phyloP scores from a whole-genome alignment of 352 stramenopile species.

The Hyaloperonospora brassicae region DNA sequence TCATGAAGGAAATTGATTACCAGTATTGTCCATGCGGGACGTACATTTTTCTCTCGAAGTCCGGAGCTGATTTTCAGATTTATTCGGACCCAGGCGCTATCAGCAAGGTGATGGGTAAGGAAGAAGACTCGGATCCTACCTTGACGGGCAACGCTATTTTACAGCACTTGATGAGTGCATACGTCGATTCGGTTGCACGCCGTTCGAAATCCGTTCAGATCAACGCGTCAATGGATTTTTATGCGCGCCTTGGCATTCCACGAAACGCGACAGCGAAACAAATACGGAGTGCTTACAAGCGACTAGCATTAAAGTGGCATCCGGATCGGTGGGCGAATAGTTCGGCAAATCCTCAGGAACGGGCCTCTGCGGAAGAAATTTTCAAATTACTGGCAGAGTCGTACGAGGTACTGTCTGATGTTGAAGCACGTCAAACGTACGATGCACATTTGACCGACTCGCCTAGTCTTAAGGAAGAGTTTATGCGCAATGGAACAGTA shows the following conservation, averaged over 20 bases:
- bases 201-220: slow-evolving; percentile 75
- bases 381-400: slow-evolving; percentile 82
- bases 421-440: slow-evolving; percentile 49
- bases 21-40: slow-evolving; percentile 68
- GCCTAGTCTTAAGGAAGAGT: slow-evolving; percentile 56
- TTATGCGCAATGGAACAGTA: slow-evolving; percentile 69
- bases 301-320: slow-evolving; percentile 79
- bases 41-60: slow-evolving; percentile 73
- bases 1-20: slow-evolving; percentile 70
- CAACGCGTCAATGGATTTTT: slow-evolving; percentile 79
- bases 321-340: slow-evolving; percentile 67
- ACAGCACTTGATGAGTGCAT: slow-evolving; percentile 81
- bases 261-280: slow-evolving; percentile 54
- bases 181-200: slow-evolving; percentile 57
- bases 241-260: slow-evolving; percentile 67
- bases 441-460: slow-evolving; percentile 49
- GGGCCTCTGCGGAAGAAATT: slow-evolving; percentile 59
- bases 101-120: slow-evolving; percentile 31
- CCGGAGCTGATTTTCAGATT: slow-evolving; percentile 40
- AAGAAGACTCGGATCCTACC: slow-evolving; percentile 40
- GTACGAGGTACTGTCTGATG: slow-evolving; percentile 74
- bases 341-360: slow-evolving; percentile 38
- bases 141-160: slow-evolving; percentile 70
- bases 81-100: slow-evolving; percentile 39
- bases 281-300: slow-evolving; percentile 70